Conservation (phyloP, 257 asterid species). For the Przewalskia tangutica region DNA sequence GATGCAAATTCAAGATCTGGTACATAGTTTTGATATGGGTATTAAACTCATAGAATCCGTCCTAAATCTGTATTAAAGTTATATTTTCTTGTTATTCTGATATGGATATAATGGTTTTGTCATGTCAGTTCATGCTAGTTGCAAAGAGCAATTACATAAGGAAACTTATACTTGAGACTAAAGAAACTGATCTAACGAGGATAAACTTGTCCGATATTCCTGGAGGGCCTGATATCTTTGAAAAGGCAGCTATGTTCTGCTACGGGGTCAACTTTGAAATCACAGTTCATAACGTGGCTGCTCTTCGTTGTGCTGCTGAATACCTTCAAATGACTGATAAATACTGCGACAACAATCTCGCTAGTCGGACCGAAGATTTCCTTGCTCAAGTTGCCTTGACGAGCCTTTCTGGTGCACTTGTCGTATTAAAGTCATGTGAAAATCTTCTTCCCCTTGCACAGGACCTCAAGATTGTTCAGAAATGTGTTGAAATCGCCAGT, state of each 20-base stretch:
- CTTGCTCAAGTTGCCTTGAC: constrained; percentile 68
- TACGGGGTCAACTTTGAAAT: constrained; percentile 95
- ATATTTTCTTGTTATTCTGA: background rate
- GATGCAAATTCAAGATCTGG: background rate
- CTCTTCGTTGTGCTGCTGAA: constrained; percentile 87
- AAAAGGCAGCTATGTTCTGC: constrained; percentile 87
- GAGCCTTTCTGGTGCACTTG: constrained; percentile 76
- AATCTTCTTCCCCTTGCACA: constrained; percentile 79
- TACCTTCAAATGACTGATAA: constrained; percentile 82
- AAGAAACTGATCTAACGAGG: constrained; percentile 51
- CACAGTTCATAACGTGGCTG: constrained; percentile 88
- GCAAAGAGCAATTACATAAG: constrained; percentile 90
- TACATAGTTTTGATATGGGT: background rate
- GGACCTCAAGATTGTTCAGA: constrained; percentile 60
- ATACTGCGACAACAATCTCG: constrained; percentile 63
- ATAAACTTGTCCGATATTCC: constrained; percentile 68
- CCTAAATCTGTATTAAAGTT: background rate
- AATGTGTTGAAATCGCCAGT: constrained; percentile 66
- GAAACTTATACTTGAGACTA: constrained; percentile 53
- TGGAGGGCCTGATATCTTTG: constrained; percentile 90
- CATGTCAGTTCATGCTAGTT: constrained; percentile 74
- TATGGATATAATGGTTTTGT: background rate
- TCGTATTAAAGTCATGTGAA: constrained; percentile 73
- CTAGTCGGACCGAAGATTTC: constrained; percentile 80
- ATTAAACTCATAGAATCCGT: too few relatives aligned